A percentile compares a stretch with the other conserved stretches of the same genome.
Conservation (phyloP, 331 rosid species). For the Spiraea crenata region DNA sequence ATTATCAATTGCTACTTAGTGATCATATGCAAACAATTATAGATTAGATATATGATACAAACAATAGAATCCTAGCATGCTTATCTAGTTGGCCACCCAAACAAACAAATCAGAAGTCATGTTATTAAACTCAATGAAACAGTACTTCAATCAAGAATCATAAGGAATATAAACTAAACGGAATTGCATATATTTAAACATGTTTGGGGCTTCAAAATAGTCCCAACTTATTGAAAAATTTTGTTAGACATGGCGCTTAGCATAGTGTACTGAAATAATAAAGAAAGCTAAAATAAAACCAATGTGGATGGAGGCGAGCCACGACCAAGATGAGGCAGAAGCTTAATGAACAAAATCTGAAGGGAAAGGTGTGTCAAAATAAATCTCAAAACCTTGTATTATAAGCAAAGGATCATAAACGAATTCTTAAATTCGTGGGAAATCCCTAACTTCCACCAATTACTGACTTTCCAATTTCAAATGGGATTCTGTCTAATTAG, state of each 20-base stretch:
- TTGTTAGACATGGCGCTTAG: neutral
- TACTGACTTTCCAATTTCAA: no score
- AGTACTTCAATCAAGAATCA: neutral
- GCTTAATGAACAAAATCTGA: no score
- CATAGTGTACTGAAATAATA: neutral
- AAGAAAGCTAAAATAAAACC: neutral
- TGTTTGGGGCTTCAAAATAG: neutral
- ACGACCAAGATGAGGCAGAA: no score
- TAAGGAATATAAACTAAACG: neutral
- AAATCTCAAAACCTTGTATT: no score
- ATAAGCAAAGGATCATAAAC: no score
- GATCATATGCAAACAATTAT: neutral
- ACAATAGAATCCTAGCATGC: neutral
- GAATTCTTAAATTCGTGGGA: no score
- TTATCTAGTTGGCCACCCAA: neutral
- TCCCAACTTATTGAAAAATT: neutral
- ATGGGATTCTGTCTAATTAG: no score
- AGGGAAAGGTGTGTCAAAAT: no score
- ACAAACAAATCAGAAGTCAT: neutral
- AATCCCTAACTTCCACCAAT: no score
- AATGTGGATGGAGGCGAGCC: neutral
- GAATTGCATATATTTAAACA: neutral
- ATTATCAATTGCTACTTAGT: neutral
- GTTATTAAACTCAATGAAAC: neutral
- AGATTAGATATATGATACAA: neutral